These are phyloP conservation scores for Meyerozyma smithsonii DNA, from an alignment of 1,139 yeast genomes.

Conservation along the genomic window DNA sequence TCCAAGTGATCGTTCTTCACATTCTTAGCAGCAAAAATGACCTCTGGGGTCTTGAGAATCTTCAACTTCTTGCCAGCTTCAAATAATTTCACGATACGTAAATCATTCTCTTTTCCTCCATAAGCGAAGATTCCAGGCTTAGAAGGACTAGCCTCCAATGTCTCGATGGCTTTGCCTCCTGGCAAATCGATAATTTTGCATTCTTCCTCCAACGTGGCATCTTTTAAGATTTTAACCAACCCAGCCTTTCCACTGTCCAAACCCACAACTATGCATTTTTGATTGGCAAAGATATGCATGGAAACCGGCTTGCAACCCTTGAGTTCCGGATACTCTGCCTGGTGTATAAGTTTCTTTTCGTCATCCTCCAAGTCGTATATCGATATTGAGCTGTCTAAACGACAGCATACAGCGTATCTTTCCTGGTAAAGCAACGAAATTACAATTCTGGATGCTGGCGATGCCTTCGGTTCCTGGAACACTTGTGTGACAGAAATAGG, in stretches of 20 bases:
- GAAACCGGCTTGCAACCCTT: slow-evolving; percentile 30
- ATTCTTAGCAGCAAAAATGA: slow-evolving; percentile 54
- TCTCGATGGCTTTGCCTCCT: slow-evolving; percentile 39
- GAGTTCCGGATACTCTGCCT: slow-evolving; percentile 7
- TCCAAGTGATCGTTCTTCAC: slow-evolving; percentile 64
- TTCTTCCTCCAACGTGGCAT: slow-evolving; percentile 10
- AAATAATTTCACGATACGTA: slow-evolving; percentile 46
- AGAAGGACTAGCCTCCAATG: slow-evolving; percentile 44
- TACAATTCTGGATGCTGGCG: slow-evolving; percentile 24
- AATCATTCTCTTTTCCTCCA: slow-evolving; percentile 73
- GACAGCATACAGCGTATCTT: slow-evolving; percentile 35
- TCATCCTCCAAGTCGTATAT: slow-evolving; percentile 26
- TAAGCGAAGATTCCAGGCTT: slow-evolving; percentile 50
- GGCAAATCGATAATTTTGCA: slow-evolving; percentile 29
- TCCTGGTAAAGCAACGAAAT: slow-evolving; percentile 25
- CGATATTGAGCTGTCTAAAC: slow-evolving; percentile 39
- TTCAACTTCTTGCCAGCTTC: slow-evolving; percentile 17
- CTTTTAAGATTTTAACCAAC: slow-evolving; percentile 31
- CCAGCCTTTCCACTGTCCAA: slow-evolving; percentile 48
- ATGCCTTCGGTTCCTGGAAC: slow-evolving; percentile 29
- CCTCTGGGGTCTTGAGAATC: slow-evolving; percentile 18
- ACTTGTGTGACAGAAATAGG: slow-evolving; percentile 44
- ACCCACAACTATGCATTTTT: slow-evolving; percentile 33
- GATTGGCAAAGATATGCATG: slow-evolving; percentile 23
- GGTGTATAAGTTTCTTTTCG: slow-evolving; percentile 17